Percentiles rank a stretch among this genome's conserved stretches.
Conservation (phyloP, 1,284 basidiomycete species). For the Moesziomyces sp. region DNA sequence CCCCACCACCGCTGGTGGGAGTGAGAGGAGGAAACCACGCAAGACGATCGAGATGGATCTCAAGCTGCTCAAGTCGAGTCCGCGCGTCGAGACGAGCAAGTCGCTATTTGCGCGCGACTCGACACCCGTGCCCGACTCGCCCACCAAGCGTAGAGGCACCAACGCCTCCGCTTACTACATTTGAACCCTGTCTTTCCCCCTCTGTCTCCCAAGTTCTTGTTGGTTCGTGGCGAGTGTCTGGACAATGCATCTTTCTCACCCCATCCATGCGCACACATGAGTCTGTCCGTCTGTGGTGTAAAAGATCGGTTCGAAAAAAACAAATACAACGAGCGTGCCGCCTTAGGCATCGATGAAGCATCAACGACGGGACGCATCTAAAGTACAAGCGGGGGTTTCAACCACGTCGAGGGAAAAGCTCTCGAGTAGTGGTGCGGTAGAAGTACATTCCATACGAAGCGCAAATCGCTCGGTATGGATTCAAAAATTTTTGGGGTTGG, state of each 20-base stretch:
- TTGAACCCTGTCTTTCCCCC: constrained; percentile 1
- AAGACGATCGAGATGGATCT: constrained; percentile 61
- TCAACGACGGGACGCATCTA: no score
- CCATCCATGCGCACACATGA: no score
- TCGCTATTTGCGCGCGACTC: constrained; percentile 15
- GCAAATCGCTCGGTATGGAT: no score
- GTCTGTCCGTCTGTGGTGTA: no score
- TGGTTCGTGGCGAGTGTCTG: neutral
- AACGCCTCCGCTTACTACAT: constrained; percentile 49
- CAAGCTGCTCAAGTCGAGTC: constrained; percentile 39
- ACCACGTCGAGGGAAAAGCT: no score
- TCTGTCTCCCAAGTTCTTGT: neutral
- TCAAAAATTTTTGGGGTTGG: neutral
- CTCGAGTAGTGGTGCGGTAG: no score
- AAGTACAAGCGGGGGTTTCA: no score
- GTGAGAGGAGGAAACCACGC: constrained; percentile 27
- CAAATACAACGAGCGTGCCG: no score
- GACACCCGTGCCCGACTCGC: neutral
- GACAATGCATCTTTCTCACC: neutral
- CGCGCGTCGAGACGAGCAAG: constrained; percentile 34
- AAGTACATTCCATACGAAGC: no score
- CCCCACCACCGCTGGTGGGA: neutral
- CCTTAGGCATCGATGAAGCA: no score
- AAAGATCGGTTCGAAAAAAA: no score
- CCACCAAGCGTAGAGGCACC: constrained; percentile 31